A percentile compares a stretch with the other conserved stretches of the same genome.
Conservation (phyloP, 371 early-diverging fungal genomes). For the Mortierella polycephala region DNA sequence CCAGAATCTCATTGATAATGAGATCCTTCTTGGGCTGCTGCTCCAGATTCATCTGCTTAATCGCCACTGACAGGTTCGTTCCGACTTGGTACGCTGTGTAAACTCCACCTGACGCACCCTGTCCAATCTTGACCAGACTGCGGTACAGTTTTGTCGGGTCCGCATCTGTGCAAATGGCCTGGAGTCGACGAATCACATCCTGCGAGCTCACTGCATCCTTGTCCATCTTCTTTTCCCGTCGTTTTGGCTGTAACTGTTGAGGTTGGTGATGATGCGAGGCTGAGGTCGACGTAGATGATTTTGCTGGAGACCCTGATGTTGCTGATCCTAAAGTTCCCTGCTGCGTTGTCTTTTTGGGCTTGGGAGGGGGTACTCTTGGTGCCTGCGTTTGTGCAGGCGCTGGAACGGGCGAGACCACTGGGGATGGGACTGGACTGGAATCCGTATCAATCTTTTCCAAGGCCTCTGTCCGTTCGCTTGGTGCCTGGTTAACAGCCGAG, state of each 20-base stretch:
- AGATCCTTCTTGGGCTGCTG: conserved; percentile 96
- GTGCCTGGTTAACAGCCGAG: conserved; percentile 9
- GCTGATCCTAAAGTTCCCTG: no score
- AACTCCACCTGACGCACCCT: conserved; percentile 97
- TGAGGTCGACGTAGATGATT: no score
- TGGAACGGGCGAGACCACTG: conserved; percentile 19
- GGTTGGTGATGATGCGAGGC: no score
- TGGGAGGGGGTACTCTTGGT: conserved; percentile 40
- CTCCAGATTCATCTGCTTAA: conserved; percentile 96
- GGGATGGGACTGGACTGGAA: conserved; percentile 15
- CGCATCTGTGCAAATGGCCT: conserved; percentile 89
- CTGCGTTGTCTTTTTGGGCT: conserved; percentile 36
- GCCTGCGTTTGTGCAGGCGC: conserved; percentile 30
- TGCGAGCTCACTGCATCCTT: conserved; percentile 58
- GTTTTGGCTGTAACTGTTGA: no score
- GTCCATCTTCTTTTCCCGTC: conserved; percentile 61
- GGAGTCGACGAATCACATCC: conserved; percentile 87
- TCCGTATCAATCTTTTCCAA: conserved; percentile 34
- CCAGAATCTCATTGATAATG: conserved; percentile 96
- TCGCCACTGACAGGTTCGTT: conserved; percentile 81
- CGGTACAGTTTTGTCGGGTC: conserved; percentile 84
- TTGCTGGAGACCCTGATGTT: no score
- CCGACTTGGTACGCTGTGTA: conserved; percentile 84
- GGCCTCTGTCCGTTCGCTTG: conserved; percentile 17
- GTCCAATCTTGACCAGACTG: conserved; percentile 93